These are phyloP conservation scores for Venturia effusa DNA, from an alignment of 2,329 filamentous ascomycete species.

Conservation along the genomic window DNA sequence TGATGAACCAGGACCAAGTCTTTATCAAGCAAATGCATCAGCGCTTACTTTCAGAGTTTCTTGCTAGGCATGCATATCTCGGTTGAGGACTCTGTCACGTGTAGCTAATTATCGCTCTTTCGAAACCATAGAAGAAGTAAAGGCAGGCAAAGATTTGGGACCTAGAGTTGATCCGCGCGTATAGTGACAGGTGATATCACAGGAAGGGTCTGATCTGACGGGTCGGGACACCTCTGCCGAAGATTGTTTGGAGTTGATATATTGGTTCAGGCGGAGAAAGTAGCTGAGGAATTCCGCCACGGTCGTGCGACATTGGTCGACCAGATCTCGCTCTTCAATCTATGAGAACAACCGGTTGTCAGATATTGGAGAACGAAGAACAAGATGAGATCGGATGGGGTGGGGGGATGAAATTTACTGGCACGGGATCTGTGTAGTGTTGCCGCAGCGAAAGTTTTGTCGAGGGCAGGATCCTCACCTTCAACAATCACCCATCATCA, in stretches of 20 bases:
- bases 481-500: background rate
- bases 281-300: background rate
- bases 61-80: too few species aligned
- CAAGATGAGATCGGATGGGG: background rate
- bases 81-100: background rate
- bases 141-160: background rate
- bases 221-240: background rate
- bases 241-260: background rate
- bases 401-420: background rate
- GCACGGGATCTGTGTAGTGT: too few species aligned
- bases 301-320: background rate
- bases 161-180: background rate
- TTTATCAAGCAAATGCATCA: background rate
- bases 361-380: background rate
- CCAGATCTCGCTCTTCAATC: background rate
- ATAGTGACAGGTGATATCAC: background rate
- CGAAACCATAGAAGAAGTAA: background rate
- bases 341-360: background rate
- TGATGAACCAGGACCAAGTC: background rate
- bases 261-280: background rate
- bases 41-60: too few species aligned
- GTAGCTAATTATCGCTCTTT: background rate
- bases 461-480: background rate
- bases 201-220: background rate
- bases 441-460: too few species aligned